These are phyloP conservation scores for Plasmodium gaboni DNA, from an alignment of 169 alveolate species.

Conservation along the genomic window DNA sequence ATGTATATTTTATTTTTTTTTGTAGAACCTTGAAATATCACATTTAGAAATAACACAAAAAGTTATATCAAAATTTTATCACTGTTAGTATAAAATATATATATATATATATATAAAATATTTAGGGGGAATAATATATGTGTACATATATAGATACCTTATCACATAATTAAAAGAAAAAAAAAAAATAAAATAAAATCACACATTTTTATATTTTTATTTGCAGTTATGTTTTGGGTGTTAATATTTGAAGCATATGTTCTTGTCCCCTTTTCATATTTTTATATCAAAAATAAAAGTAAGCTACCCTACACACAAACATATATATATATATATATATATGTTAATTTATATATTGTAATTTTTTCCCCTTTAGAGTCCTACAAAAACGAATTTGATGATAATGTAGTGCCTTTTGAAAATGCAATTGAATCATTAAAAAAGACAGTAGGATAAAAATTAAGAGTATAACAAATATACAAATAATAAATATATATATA, in stretches of 20 bases:
- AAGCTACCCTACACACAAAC: neutral
- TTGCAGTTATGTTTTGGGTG: slow-evolving; percentile 69
- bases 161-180: no score
- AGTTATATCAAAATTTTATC: slow-evolving; percentile 45
- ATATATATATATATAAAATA: neutral
- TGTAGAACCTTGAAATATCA: slow-evolving; percentile 58
- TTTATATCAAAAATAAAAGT: slow-evolving; percentile 56
- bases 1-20: slow-evolving; percentile 5
- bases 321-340: neutral
- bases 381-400: slow-evolving; percentile 69
- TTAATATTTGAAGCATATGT: slow-evolving; percentile 59
- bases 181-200: no score
- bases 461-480: neutral
- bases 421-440: slow-evolving; percentile 59
- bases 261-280: slow-evolving; percentile 61
- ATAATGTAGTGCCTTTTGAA: slow-evolving; percentile 33
- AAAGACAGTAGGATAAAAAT: slow-evolving; percentile 40
- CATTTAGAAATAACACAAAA: slow-evolving; percentile 63
- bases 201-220: neutral
- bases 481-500: neutral
- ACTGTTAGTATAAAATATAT: slow-evolving; percentile 25
- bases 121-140: neutral
- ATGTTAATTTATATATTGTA: neutral
- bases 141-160: no score
- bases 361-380: slow-evolving; percentile 4